Percentiles rank a stretch among this genome's conserved stretches.
phyloP scores from a whole-genome alignment of 2,329 filamentous ascomycete species.

The Cercospora sp. region DNA sequence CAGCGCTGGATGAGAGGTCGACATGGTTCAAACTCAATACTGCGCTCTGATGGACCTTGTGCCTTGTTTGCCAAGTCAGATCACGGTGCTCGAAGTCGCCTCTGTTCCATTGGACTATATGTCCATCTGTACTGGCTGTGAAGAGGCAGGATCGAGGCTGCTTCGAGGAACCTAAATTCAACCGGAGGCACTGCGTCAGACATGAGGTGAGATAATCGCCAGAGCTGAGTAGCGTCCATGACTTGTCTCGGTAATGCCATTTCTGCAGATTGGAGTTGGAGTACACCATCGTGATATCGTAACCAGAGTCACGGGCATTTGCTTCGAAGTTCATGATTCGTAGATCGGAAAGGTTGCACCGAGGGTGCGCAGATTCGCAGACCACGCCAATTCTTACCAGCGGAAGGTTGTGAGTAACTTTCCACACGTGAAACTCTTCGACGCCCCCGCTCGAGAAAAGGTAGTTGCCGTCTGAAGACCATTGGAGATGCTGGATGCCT shows the following conservation, averaged over 20 bases:
- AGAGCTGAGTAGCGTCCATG: constrained; percentile 41
- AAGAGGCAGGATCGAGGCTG: constrained; percentile 53
- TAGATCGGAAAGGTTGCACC: constrained; percentile 63
- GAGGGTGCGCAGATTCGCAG: constrained; percentile 53
- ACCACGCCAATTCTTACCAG: constrained; percentile 54
- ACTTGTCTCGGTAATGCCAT: constrained; percentile 30
- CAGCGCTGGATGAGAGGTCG: constrained; percentile 29
- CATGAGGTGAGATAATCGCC: constrained; percentile 59
- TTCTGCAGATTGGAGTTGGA: constrained; percentile 79
- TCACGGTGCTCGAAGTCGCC: neutral
- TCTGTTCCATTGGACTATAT: constrained; percentile 61
- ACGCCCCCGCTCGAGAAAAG: constrained; percentile 84
- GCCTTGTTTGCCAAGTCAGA: constrained; percentile 42
- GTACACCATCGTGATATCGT: constrained; percentile 70
- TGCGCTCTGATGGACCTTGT: constrained; percentile 73
- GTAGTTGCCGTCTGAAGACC: constrained; percentile 65
- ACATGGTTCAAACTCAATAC: constrained; percentile 61
- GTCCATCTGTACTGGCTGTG: constrained; percentile 80
- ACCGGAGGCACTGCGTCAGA: constrained; percentile 62
- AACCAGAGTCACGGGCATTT: constrained; percentile 36
- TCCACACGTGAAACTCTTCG: constrained; percentile 90
- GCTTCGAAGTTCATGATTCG: constrained; percentile 80
- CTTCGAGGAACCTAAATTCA: constrained; percentile 24
- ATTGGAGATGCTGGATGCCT: constrained; percentile 78
- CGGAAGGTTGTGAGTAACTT: constrained; percentile 55